These are phyloP conservation scores for Citrus glauca DNA, from an alignment of 345 rosid species.

Conservation along the genomic window DNA sequence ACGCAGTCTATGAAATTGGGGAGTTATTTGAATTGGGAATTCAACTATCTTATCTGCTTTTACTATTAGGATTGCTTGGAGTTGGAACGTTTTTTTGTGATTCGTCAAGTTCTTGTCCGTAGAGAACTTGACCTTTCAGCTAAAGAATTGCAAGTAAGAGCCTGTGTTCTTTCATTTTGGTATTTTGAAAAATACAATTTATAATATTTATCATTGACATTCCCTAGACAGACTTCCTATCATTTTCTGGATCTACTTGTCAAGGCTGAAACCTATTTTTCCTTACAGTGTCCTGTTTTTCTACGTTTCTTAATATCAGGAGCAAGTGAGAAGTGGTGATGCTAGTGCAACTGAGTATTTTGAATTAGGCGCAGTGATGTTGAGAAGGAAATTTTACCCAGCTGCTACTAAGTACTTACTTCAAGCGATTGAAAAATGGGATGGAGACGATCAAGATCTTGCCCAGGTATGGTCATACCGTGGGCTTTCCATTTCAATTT, in stretches of 20 bases:
- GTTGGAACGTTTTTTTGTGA: conserved; percentile 83
- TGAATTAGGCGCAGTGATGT: conserved; percentile 96
- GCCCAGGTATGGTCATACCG: conserved; percentile 63
- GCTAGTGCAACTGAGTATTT: conserved; percentile 91
- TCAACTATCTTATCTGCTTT: conserved; percentile 82
- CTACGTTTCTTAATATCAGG: conserved; percentile 37
- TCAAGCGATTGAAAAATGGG: conserved; percentile 95
- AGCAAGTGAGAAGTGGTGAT: conserved; percentile 99
- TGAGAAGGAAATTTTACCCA: conserved; percentile 83
- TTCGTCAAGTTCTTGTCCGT: conserved; percentile 92
- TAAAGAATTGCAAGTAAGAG: conserved; percentile 79
- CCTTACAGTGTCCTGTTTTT: neutral
- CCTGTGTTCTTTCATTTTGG: neutral
- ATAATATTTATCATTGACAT: neutral
- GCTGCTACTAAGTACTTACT: conserved; percentile 82
- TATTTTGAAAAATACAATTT: neutral
- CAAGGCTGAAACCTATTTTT: neutral
- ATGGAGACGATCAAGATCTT: conserved; percentile 96
- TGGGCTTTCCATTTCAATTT: neutral
- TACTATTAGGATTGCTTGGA: conserved; percentile 76
- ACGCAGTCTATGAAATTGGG: conserved; percentile 62
- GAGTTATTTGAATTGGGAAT: conserved; percentile 88
- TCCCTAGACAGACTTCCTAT: neutral
- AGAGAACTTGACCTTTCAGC: conserved; percentile 99
- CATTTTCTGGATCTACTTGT: neutral